Percentiles rank a stretch among this genome's conserved stretches.
phyloP scores from a whole-genome alignment of 306 rosid genomes.

The Quercus robur region DNA sequence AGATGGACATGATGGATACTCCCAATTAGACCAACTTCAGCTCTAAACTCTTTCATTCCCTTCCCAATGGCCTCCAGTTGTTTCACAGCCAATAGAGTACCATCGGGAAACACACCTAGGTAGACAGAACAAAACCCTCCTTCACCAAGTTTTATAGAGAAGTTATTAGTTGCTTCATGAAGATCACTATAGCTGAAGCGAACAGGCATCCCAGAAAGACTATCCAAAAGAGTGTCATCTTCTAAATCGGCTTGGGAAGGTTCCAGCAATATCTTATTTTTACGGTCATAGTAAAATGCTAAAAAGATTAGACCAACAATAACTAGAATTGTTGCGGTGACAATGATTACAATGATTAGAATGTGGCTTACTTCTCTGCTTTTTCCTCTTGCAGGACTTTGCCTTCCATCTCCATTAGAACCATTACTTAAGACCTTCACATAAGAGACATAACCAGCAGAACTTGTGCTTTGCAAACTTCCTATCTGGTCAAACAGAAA shows the following conservation, averaged over 20 bases:
- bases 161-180: slow-evolving; percentile 29
- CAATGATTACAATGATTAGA: slow-evolving; percentile 17
- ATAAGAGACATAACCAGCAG: slow-evolving; percentile 27
- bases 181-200: slow-evolving; percentile 35
- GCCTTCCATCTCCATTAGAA: background rate
- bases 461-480: slow-evolving; percentile 7
- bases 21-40: slow-evolving; percentile 37
- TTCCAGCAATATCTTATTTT: slow-evolving; percentile 18
- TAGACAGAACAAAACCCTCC: slow-evolving; percentile 46
- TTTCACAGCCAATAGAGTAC: slow-evolving; percentile 34
- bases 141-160: slow-evolving; percentile 35
- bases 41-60: slow-evolving; percentile 34
- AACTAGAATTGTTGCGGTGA: slow-evolving; percentile 3
- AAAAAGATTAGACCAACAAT: slow-evolving; percentile 15
- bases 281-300: slow-evolving; percentile 15
- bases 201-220: slow-evolving; percentile 30
- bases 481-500: slow-evolving; percentile 35
- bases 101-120: slow-evolving; percentile 26
- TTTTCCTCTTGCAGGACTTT: background rate
- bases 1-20: slow-evolving; percentile 36
- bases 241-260: slow-evolving; percentile 21
- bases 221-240: slow-evolving; percentile 32
- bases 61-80: slow-evolving; percentile 30
- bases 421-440: slow-evolving; percentile 7
- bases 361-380: slow-evolving; percentile 17